Evolutionary conservation across 495 filamentous ascomycete genomes (phyloP).

Genomic region (Aspergillus diversus): DNA sequence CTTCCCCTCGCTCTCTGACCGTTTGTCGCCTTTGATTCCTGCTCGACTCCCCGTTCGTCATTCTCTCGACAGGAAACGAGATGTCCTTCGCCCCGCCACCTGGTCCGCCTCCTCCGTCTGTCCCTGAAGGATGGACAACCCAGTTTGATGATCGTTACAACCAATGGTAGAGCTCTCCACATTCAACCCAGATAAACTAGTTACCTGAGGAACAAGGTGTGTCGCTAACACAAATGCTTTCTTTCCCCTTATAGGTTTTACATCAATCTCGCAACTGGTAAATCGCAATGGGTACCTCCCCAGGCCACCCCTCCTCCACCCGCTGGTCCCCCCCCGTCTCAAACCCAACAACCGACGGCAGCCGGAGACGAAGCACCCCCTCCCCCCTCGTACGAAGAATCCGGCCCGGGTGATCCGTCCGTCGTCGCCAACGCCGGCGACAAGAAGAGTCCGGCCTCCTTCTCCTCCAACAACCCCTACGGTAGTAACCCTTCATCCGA

Average conservation of each 20-base stretch:
- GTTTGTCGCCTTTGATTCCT: neutral
- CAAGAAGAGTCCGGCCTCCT: conserved; percentile 49
- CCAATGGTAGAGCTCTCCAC: conserved; percentile 65
- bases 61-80: neutral
- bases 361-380: conserved; percentile 26
- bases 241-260: conserved; percentile 66
- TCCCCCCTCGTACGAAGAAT: conserved; percentile 67
- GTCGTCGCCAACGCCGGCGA: conserved; percentile 45
- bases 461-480: conserved; percentile 66
- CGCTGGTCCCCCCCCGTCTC: neutral
- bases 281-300: conserved; percentile 85
- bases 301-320: conserved; percentile 4
- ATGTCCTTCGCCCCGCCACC: conserved; percentile 65
- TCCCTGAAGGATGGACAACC: conserved; percentile 87
- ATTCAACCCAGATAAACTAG: neutral
- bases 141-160: conserved; percentile 76
- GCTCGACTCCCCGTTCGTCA: neutral
- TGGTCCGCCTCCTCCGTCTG: conserved; percentile 82
- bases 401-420: conserved; percentile 41
- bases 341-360: neutral
- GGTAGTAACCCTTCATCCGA: conserved; percentile 14
- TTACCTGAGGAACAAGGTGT: no score
- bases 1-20: neutral
- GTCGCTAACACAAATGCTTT: no score
- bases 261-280: conserved; percentile 81